Conservation (phyloP, 2,329 filamentous ascomycete species). For the Lasiodiplodia theobromae region DNA sequence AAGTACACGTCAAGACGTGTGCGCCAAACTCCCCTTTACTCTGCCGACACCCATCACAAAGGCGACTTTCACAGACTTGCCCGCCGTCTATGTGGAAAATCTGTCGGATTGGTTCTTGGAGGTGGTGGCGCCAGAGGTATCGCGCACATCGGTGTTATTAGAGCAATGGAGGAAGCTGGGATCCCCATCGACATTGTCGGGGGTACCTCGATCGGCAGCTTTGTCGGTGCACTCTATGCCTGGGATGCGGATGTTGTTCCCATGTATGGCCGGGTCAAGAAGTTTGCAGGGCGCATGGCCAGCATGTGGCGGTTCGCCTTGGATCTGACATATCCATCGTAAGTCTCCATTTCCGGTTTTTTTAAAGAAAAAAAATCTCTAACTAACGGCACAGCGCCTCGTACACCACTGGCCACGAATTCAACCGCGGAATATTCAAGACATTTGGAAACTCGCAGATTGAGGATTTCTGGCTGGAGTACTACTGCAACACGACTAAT, state of each 20-base stretch:
- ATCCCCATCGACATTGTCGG: conserved; percentile 96
- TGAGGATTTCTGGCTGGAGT: conserved; percentile 98
- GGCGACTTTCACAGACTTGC: conserved; percentile 95
- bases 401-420: conserved; percentile 98
- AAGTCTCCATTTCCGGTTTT: conserved; percentile 34
- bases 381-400: conserved; percentile 63
- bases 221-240: conserved; percentile 94
- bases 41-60: conserved; percentile 90
- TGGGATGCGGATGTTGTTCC: conserved; percentile 96
- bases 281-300: conserved; percentile 97
- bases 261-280: conserved; percentile 96
- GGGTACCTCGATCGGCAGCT: conserved; percentile 94
- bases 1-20: conserved; percentile 96
- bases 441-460: conserved; percentile 97
- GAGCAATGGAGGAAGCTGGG: conserved; percentile 92
- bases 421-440: conserved; percentile 99
- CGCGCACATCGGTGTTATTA: conserved; percentile 90
- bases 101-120: conserved; percentile 90
- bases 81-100: conserved; percentile 88
- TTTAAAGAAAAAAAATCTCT: no score
- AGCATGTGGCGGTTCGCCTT: conserved; percentile 99
- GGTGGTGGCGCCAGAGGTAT: conserved; percentile 93
- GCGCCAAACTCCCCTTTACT: conserved; percentile 87
- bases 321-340: conserved; percentile 92
- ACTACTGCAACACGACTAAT: conserved; percentile 99